Evolutionary conservation across 2,329 filamentous ascomycete genomes (phyloP).

Genomic region (Celoporthe dispersa): DNA sequence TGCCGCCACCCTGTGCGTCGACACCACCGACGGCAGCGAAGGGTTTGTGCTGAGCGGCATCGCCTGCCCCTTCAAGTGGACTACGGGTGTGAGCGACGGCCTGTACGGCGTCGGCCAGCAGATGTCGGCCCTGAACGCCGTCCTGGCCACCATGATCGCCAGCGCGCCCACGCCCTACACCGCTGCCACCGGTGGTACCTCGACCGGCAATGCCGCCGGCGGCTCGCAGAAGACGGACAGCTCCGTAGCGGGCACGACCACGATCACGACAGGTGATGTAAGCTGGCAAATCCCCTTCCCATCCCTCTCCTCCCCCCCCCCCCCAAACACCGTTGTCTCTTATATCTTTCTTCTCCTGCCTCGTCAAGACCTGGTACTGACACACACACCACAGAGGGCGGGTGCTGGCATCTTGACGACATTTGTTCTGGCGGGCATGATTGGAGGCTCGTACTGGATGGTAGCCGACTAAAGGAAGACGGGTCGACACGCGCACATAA

Average conservation of each 20-base stretch:
- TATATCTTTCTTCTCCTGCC: not conserved
- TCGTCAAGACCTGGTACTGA: slow-evolving; percentile 39
- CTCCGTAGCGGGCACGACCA: slow-evolving; percentile 11
- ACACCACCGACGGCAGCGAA: slow-evolving; percentile 61
- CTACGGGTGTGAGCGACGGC: slow-evolving; percentile 51
- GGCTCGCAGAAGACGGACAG: slow-evolving; percentile 40
- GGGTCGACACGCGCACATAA: not conserved
- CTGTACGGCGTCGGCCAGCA: slow-evolving; percentile 62
- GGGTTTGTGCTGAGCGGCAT: slow-evolving; percentile 57
- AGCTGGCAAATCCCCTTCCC: slow-evolving; percentile 18
- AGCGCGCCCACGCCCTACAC: slow-evolving; percentile 47
- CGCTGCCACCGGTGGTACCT: slow-evolving; percentile 55
- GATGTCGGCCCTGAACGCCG: slow-evolving; percentile 61
- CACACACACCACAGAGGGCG: slow-evolving; percentile 45
- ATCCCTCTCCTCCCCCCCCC: slow-evolving; percentile 26
- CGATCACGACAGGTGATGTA: slow-evolving; percentile 28
- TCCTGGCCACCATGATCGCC: slow-evolving; percentile 55
- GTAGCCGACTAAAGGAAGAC: slow-evolving; percentile 37
- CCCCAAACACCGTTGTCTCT: no score
- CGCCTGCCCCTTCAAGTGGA: slow-evolving; percentile 70
- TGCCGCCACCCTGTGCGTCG: slow-evolving; percentile 66
- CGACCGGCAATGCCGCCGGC: slow-evolving; percentile 46
- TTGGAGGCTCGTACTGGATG: slow-evolving; percentile 57
- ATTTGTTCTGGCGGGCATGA: slow-evolving; percentile 45
- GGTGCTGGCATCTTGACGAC: slow-evolving; percentile 55